These are phyloP conservation scores for Nakataea oryzae DNA, from an alignment of 2,329 filamentous ascomycete genomes.

Conservation along the genomic window DNA sequence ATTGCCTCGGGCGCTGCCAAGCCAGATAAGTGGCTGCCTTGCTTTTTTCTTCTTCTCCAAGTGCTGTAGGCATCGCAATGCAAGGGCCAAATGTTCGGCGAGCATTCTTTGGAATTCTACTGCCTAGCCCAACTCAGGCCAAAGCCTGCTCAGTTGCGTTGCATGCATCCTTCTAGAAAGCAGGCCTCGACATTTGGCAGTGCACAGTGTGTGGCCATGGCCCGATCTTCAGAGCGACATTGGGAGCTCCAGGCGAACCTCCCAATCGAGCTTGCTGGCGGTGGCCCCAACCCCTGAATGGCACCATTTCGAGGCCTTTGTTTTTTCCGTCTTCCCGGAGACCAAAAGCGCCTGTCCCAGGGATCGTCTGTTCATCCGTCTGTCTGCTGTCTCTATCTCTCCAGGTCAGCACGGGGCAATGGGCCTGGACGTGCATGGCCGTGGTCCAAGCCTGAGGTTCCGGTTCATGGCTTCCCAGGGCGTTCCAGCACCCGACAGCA, in stretches of 20 bases:
- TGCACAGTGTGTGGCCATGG: neutral
- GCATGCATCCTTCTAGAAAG: neutral
- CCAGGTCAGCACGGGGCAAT: neutral
- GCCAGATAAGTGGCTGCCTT: neutral
- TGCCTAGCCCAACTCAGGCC: neutral
- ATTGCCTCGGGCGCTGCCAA: neutral
- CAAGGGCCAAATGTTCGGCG: neutral
- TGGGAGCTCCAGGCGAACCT: neutral
- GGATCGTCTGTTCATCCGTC: no score
- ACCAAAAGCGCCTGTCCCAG: neutral
- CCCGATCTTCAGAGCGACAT: no score
- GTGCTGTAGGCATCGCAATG: neutral
- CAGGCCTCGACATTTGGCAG: neutral
- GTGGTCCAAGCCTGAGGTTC: neutral
- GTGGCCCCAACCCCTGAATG: neutral
- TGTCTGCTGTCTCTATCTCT: neutral
- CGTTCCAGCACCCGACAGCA: neutral
- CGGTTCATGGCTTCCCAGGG: neutral
- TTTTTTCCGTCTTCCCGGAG: neutral
- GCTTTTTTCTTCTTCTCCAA: no score
- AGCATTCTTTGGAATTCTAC: neutral
- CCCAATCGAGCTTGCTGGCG: neutral
- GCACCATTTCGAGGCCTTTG: neutral
- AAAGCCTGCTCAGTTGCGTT: neutral
- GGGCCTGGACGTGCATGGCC: neutral